A percentile compares a stretch with the other conserved stretches of the same genome.
Conservation (phyloP, 1,139 yeast species). For the Casaregolazyma suthepensis region DNA sequence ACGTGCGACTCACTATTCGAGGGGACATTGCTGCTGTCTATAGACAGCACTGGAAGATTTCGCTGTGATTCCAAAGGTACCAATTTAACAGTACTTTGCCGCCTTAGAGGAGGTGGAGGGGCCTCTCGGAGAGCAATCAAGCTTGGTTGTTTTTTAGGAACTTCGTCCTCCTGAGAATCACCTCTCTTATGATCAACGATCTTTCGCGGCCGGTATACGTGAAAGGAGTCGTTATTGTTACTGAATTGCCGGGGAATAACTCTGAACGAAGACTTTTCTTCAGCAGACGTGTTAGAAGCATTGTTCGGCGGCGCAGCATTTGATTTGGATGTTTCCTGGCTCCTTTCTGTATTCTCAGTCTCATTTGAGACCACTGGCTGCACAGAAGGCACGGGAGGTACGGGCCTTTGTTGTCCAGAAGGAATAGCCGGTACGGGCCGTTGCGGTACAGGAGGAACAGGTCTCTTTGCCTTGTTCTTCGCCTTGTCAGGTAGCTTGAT, state of each 20-base stretch:
- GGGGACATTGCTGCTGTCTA: not conserved
- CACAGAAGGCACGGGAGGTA: not conserved
- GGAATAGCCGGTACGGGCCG: too few relatives aligned
- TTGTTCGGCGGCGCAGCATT: not conserved
- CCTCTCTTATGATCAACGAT: conserved; percentile 78
- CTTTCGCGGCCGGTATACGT: conserved; percentile 57
- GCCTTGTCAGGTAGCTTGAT: not conserved
- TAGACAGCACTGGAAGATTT: not conserved
- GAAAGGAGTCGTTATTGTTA: conserved; percentile 43
- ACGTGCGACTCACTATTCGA: conserved; percentile 5
- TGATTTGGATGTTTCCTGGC: not conserved
- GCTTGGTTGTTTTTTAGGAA: conserved; percentile 17
- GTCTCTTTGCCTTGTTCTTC: not conserved
- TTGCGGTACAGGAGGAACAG: not conserved
- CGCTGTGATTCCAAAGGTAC: not conserved
- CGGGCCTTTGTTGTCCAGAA: not conserved
- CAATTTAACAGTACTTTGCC: conserved; percentile 15
- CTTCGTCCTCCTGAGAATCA: conserved; percentile 57
- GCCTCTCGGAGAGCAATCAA: conserved; percentile 65
- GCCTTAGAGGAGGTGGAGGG: conserved; percentile 57
- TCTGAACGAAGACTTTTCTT: conserved; percentile 1
- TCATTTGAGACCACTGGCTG: not conserved
- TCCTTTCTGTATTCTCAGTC: not conserved
- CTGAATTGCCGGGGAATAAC: conserved; percentile 4
- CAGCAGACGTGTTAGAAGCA: not conserved